phyloP scores from a whole-genome alignment of 176 grass and related monocot species.

The Oryza australiensis region DNA sequence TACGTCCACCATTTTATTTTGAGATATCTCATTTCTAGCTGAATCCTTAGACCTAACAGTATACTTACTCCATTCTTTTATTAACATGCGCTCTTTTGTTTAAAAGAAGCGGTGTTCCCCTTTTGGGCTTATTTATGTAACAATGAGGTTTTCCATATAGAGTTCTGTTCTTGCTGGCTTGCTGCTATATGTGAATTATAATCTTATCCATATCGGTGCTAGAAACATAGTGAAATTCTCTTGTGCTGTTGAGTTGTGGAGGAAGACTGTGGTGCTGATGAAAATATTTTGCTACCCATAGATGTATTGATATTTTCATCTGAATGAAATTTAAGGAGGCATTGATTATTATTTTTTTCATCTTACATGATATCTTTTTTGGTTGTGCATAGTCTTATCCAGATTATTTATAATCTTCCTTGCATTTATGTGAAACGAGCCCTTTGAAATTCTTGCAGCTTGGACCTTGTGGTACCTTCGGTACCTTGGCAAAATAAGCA shows the following conservation, averaged over 20 bases:
- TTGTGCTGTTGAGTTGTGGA: not conserved
- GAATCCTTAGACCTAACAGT: not conserved
- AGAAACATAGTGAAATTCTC: slow-evolving; percentile 1
- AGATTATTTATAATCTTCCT: not conserved
- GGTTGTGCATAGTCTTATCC: not conserved
- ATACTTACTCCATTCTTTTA: not conserved
- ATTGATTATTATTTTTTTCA: not conserved
- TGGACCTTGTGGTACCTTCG: not conserved
- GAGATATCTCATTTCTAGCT: not conserved
- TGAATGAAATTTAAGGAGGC: not conserved
- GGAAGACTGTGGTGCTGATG: not conserved
- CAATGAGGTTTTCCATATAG: not conserved
- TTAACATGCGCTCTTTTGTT: not conserved
- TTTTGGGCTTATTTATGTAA: not conserved
- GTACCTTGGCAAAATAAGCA: not conserved
- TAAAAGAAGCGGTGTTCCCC: not conserved
- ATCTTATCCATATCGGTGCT: not conserved
- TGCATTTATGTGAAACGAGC: not conserved
- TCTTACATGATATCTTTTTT: not conserved
- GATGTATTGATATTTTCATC: not conserved
- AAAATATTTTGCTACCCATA: not conserved
- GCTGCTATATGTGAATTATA: not conserved
- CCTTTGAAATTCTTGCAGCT: not conserved
- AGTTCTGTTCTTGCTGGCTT: not conserved
- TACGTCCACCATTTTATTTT: not conserved